Percentiles rank a stretch among this genome's conserved stretches.
These are phyloP conservation scores for Uncinocarpus reesii DNA, from an alignment of 2,329 filamentous ascomycete genomes.

Conservation along the genomic window DNA sequence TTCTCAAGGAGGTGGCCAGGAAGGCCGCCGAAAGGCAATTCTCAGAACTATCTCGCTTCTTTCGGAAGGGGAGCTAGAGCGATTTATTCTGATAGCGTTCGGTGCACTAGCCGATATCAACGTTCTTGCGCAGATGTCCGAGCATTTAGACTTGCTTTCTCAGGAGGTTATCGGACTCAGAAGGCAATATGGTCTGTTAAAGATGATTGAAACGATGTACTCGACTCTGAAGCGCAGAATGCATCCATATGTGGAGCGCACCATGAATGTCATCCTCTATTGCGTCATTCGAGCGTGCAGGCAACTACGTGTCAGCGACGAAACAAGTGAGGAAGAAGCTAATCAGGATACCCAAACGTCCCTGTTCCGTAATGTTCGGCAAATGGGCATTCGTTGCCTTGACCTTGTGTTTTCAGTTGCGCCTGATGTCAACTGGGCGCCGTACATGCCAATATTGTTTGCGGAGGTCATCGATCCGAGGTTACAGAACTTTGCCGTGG, in stretches of 20 bases:
- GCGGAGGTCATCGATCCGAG: slow-evolving; percentile 66
- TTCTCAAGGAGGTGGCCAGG: slow-evolving; percentile 62
- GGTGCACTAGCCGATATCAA: slow-evolving; percentile 55
- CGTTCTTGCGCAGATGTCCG: slow-evolving; percentile 44
- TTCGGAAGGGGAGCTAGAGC: slow-evolving; percentile 59
- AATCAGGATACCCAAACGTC: slow-evolving; percentile 26
- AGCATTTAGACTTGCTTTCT: slow-evolving; percentile 46
- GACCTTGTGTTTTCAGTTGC: slow-evolving; percentile 67
- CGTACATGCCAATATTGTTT: slow-evolving; percentile 61
- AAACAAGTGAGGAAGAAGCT: slow-evolving; percentile 5
- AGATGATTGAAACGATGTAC: slow-evolving; percentile 81
- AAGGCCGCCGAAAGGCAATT: slow-evolving; percentile 61
- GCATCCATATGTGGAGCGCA: slow-evolving; percentile 52
- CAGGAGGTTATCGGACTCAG: slow-evolving; percentile 54
- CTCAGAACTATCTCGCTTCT: slow-evolving; percentile 73
- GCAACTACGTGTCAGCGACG: slow-evolving; percentile 28
- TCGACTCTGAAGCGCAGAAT: slow-evolving; percentile 71
- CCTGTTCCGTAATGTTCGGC: slow-evolving; percentile 42
- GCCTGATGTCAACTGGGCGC: slow-evolving; percentile 58
- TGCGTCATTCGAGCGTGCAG: slow-evolving; percentile 64
- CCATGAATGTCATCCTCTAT: slow-evolving; percentile 70
- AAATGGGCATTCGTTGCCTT: slow-evolving; percentile 66
- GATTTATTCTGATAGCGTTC: slow-evolving; percentile 73
- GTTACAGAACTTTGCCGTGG: slow-evolving; percentile 64
- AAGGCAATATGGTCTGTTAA: slow-evolving; percentile 82